A percentile compares a stretch with the other conserved stretches of the same genome.
Conservation (phyloP, 2,329 filamentous ascomycete species). For the Cladosporium sphaerospermum region DNA sequence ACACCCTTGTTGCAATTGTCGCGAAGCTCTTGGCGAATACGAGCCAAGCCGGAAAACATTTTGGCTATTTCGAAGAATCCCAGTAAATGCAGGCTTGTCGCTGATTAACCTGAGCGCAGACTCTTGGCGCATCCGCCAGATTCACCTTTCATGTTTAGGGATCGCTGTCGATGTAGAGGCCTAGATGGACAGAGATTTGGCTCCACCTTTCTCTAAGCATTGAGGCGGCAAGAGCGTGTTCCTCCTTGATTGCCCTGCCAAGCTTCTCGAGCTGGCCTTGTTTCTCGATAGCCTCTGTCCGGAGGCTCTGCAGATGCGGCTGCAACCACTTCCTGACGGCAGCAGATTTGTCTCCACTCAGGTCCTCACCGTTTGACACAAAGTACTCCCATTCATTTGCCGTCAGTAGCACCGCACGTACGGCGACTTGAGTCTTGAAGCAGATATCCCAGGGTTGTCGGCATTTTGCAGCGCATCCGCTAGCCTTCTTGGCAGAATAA, state of each 20-base stretch:
- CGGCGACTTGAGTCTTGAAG: constrained; percentile 41
- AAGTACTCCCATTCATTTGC: constrained; percentile 35
- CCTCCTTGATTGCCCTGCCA: constrained; percentile 8
- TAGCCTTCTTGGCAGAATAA: background rate
- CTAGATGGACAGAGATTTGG: constrained; percentile 27
- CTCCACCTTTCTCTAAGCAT: constrained; percentile 30
- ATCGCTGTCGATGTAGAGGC: background rate
- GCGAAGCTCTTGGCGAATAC: too few relatives aligned
- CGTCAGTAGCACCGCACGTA: constrained; percentile 32
- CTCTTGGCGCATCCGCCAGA: too few relatives aligned
- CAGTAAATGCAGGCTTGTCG: too few relatives aligned
- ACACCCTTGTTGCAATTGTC: too few relatives aligned
- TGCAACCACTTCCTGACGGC: constrained; percentile 22
- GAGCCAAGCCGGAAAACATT: too few relatives aligned
- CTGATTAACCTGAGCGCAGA: too few relatives aligned
- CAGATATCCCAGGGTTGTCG: constrained; percentile 28
- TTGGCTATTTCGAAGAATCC: too few relatives aligned
- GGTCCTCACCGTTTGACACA: constrained; percentile 28
- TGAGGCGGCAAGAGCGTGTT: constrained; percentile 11
- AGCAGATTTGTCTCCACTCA: constrained; percentile 23
- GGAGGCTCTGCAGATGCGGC: constrained; percentile 16
- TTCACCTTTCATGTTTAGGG: too few relatives aligned
- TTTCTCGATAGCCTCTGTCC: constrained; percentile 18
- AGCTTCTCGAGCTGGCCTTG: constrained; percentile 11
- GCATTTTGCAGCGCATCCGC: background rate